Percentiles rank a stretch among this genome's conserved stretches.
Conservation (phyloP, 768 basidiomycete species). For the Termitomyces sp. region DNA sequence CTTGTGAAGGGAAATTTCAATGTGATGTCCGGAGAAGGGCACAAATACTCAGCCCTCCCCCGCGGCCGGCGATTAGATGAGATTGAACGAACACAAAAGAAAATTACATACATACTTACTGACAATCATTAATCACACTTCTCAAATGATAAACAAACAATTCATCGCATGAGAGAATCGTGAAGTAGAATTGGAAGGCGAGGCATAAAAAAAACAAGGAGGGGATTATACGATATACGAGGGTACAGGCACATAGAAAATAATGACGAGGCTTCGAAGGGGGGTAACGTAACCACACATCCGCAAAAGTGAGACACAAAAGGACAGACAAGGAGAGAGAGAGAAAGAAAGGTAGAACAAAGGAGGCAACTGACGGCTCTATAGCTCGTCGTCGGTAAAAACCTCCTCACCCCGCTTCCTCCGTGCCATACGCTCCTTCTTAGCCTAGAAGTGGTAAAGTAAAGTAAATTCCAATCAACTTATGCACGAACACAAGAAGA, state of each 20-base stretch:
- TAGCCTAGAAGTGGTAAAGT: constrained; percentile 47
- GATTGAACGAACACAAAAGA: no score
- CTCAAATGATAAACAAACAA: neutral
- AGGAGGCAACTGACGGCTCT: constrained; percentile 16
- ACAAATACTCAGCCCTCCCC: neutral
- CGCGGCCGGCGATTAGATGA: constrained; percentile 7
- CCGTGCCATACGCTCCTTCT: constrained; percentile 95
- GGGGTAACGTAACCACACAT: constrained; percentile 11
- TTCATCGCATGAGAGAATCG: neutral
- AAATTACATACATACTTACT: neutral
- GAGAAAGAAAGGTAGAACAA: constrained; percentile 1
- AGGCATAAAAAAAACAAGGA: constrained; percentile 5
- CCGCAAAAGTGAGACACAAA: constrained; percentile 8
- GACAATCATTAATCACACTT: neutral
- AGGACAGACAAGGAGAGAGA: constrained; percentile 1
- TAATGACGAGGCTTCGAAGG: neutral
- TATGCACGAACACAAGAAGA: neutral
- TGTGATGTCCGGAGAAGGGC: neutral
- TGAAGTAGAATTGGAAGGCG: constrained; percentile 8
- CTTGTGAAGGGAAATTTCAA: neutral
- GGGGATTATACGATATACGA: constrained; percentile 11
- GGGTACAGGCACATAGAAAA: constrained; percentile 11
- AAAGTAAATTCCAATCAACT: neutral
- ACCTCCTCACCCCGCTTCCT: constrained; percentile 83
- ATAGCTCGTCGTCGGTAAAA: constrained; percentile 56